A percentile compares a stretch with the other conserved stretches of the same genome.
Evolutionary conservation across 495 filamentous ascomycete genomes (phyloP).

Genomic region (Aspergillus ostianus): DNA sequence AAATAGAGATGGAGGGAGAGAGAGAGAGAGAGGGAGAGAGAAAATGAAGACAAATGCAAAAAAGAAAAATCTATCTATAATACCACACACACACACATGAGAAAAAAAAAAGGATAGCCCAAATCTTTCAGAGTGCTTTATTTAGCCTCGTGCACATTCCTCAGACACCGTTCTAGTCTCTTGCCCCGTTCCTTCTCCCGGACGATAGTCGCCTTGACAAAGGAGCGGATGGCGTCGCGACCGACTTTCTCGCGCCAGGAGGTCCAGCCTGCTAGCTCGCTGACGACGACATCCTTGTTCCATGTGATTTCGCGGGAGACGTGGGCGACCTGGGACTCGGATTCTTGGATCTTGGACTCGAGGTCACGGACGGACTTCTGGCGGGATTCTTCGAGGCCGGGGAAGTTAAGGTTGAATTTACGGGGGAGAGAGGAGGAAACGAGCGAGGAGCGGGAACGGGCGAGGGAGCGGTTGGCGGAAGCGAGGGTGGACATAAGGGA

Average conservation of each 20-base stretch:
- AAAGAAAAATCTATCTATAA: not conserved
- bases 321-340: conserved; percentile 60
- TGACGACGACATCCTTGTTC: conserved; percentile 88
- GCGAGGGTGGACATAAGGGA: conserved; percentile 70
- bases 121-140: conserved; percentile 24
- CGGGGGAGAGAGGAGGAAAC: conserved; percentile 45
- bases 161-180: conserved; percentile 65
- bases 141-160: conserved; percentile 34
- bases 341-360: conserved; percentile 66
- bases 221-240: conserved; percentile 65
- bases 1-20: too few species aligned
- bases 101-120: conserved; percentile 15
- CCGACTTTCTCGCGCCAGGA: conserved; percentile 80
- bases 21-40: too few species aligned
- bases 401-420: conserved; percentile 51
- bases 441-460: conserved; percentile 71
- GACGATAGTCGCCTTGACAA: conserved; percentile 76
- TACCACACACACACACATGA: not conserved
- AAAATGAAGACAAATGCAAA: conserved; percentile 4
- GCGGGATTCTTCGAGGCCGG: conserved; percentile 79
- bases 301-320: conserved; percentile 79
- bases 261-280: conserved; percentile 91
- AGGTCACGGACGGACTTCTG: conserved; percentile 76
- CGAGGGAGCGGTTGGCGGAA: conserved; percentile 62
- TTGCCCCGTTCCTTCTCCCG: conserved; percentile 76